Base-by-base conservation (phyloP, 148 eudicot species). In the Vaccinium corymbosum region DNA sequence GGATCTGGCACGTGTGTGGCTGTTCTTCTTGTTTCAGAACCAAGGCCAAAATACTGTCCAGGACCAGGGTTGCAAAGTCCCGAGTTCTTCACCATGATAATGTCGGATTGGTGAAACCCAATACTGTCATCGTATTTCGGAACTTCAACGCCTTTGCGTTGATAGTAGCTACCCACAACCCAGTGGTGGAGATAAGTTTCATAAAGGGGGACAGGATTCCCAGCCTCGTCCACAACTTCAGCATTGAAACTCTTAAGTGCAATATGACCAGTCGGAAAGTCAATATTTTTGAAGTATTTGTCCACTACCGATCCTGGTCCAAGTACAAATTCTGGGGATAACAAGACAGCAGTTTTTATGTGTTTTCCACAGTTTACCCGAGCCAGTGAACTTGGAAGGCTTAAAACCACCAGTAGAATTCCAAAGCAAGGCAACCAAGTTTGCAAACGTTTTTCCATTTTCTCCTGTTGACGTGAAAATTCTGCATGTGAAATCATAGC, bases 181-280 rank as follows among this genome's bases (percentile, higher is more conserved):
- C 98, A 96, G 80, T 96, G 99, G 80, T 96, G 99, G 68, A 96
- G 95, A 84, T 94, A 96, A 79, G 94, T 91, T 85, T 96, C 92
- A 50, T 93, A 93, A 84, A 96, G 98, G 1, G 99, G 91, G 68
- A 94, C 84, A 20, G 97, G 81, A 35, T 88, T 88, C 62, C 98
- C 98, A 14, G 83, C 83, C 80, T 94, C 97, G 76, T 96, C 98
- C 80, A 96, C 94, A 38, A 96, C 92, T 85, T 96, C 98, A 49
- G 99, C 98, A 85, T 89, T 83, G 88, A 96, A 96, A 70, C 84
- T 87, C 89, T 96, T 94, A 64, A 96, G 56, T 10, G 91, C 99
- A 82, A 96, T 88, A 82, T 94, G 97, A 32, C 95, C 97, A 71
- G 76, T 89, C 7, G 99, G 98, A 68, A 96, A 96, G 77, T 93